phyloP scores from a whole-genome alignment of 768 basidiomycete genomes.

The Trametes coccinea region DNA sequence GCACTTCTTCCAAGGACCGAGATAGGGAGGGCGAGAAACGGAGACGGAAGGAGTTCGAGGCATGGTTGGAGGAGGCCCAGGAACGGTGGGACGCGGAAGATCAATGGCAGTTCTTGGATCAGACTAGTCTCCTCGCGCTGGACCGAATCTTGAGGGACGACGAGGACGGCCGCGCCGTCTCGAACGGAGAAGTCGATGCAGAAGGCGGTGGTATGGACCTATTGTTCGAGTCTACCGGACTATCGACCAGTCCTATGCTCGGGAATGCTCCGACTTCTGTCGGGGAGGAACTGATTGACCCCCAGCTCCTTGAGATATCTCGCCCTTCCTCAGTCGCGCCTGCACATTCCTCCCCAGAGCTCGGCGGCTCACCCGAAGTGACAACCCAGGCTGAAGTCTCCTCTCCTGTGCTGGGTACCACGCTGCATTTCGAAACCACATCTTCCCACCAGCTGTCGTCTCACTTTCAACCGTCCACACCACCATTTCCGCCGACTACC shows the following conservation, averaged over 20 bases:
- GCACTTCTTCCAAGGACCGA: conserved; percentile 18
- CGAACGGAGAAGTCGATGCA: neutral
- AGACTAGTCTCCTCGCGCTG: conserved; percentile 35
- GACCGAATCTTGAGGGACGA: conserved; percentile 38
- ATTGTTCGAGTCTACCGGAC: neutral
- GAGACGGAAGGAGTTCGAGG: conserved; percentile 27
- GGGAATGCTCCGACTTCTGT: neutral
- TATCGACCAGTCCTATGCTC: neutral
- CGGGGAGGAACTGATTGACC: conserved; percentile 32
- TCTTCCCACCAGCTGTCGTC: neutral
- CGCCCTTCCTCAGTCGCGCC: conserved; percentile 4
- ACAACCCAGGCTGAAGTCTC: neutral
- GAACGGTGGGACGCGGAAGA: conserved; percentile 33
- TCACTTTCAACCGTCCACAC: neutral
- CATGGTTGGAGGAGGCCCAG: conserved; percentile 27
- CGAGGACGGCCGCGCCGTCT: conserved; percentile 24
- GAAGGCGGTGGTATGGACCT: too few species aligned
- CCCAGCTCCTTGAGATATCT: conserved; percentile 32
- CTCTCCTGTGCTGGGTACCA: neutral
- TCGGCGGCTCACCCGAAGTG: neutral
- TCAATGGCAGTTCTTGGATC: conserved; percentile 33
- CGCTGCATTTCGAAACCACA: neutral
- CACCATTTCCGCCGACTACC: neutral
- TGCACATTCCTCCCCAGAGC: neutral
- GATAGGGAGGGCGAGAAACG: conserved; percentile 30